Evolutionary conservation across 2,329 filamentous ascomycete genomes (phyloP).

Genomic region (Emergomyces orientalis): DNA sequence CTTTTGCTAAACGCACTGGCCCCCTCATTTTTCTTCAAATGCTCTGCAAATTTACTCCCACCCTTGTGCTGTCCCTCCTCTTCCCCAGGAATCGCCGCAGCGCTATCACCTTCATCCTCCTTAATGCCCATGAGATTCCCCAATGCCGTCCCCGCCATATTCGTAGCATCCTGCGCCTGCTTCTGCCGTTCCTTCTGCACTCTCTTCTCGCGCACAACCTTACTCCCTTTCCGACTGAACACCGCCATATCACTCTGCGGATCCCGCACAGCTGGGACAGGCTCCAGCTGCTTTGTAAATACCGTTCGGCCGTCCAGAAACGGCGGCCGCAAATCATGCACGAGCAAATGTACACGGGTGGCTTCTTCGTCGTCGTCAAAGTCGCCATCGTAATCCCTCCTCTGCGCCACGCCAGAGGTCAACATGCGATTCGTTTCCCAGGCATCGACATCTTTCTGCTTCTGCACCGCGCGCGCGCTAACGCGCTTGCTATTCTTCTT

Average conservation of each 20-base stretch:
- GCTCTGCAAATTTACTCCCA: slow-evolving; percentile 73
- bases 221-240: slow-evolving; percentile 90
- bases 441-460: slow-evolving; percentile 88
- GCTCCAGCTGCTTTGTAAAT: slow-evolving; percentile 95
- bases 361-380: slow-evolving; percentile 79
- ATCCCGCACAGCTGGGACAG: slow-evolving; percentile 84
- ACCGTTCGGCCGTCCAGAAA: slow-evolving; percentile 92
- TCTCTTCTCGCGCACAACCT: slow-evolving; percentile 79
- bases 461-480: slow-evolving; percentile 68
- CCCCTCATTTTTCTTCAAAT: slow-evolving; percentile 78
- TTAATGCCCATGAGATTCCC: slow-evolving; percentile 95
- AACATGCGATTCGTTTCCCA: slow-evolving; percentile 99
- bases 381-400: slow-evolving; percentile 68
- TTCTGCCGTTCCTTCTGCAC: slow-evolving; percentile 89
- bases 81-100: slow-evolving; percentile 64
- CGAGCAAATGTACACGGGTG: slow-evolving; percentile 78
- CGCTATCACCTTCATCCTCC: slow-evolving; percentile 80
- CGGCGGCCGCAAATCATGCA: slow-evolving; percentile 87
- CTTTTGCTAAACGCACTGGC: slow-evolving; percentile 88
- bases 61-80: slow-evolving; percentile 46
- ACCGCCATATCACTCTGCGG: slow-evolving; percentile 98
- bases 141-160: slow-evolving; percentile 78
- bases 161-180: slow-evolving; percentile 91
- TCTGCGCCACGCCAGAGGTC: slow-evolving; percentile 87
- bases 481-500: slow-evolving; percentile 66